phyloP scores from a whole-genome alignment of 169 alveolate species.

The Cryptosporidium meleagridis region DNA sequence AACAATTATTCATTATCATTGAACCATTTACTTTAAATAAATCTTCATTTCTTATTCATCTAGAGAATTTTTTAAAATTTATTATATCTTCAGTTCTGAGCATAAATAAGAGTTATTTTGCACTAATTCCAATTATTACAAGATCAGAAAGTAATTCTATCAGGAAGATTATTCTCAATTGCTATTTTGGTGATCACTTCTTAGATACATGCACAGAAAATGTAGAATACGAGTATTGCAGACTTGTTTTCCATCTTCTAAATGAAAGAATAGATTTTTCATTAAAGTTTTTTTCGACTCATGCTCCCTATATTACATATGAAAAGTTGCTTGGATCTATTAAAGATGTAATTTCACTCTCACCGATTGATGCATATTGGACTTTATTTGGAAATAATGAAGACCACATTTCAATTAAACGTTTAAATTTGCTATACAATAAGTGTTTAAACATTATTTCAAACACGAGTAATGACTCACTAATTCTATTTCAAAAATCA shows the following conservation, averaged over 20 bases:
- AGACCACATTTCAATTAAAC: neutral
- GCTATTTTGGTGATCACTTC: neutral
- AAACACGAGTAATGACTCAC: conserved; percentile 49
- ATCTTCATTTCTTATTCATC: neutral
- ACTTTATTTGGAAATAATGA: conserved; percentile 5
- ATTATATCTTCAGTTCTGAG: neutral
- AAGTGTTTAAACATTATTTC: conserved; percentile 29
- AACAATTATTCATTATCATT: conserved; percentile 20
- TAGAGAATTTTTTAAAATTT: neutral
- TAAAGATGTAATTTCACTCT: conserved; percentile 30
- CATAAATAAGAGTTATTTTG: conserved; percentile 6
- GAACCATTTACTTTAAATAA: neutral
- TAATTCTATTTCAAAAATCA: conserved; percentile 16
- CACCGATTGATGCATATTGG: conserved; percentile 36
- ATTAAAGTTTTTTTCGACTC: conserved; percentile 22
- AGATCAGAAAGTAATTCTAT: neutral
- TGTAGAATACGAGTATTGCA: conserved; percentile 6
- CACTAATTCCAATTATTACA: conserved; percentile 32
- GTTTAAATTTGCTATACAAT: conserved; percentile 8
- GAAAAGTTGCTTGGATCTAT: conserved; percentile 60
- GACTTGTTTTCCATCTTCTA: neutral
- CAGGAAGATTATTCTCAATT: conserved; percentile 14
- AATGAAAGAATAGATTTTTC: conserved; percentile 41
- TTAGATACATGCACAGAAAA: neutral
- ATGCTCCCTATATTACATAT: conserved; percentile 63